Conservation (phyloP, 805 yeast genomes). For the Blastobotrys muscicola region DNA sequence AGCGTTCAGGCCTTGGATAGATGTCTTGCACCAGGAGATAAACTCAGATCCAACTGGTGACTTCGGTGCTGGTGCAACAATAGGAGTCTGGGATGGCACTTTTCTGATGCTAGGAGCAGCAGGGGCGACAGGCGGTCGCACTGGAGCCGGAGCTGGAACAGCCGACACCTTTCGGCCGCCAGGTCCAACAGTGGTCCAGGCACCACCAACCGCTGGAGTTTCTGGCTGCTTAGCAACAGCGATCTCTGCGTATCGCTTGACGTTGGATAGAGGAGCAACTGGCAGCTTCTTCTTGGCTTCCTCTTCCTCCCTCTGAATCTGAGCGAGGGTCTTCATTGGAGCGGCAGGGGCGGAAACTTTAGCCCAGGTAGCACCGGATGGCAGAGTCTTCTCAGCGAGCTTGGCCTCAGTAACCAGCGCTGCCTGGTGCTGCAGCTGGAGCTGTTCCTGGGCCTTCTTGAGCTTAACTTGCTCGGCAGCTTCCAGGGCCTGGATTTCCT, state of each 20-base stretch:
- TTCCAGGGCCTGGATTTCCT: conserved; percentile 27
- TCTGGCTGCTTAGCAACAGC: conserved; percentile 1
- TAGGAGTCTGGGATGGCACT: conserved; percentile 4
- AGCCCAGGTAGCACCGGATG: conserved; percentile 22
- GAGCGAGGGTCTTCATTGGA: conserved; percentile 27
- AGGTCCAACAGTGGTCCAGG: conserved; percentile 36
- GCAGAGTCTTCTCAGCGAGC: conserved; percentile 14
- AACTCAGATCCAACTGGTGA: conserved; percentile 23
- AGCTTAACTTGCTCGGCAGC: conserved; percentile 16
- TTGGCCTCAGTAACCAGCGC: conserved; percentile 5
- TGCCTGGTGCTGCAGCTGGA: conserved; percentile 6
- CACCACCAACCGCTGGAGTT: conserved; percentile 10
- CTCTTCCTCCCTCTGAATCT: conserved; percentile 32
- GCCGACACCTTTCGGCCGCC: conserved; percentile 57
- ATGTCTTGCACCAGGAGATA: conserved; percentile 31
- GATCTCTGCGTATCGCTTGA: conserved; percentile 5
- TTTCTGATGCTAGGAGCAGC: conserved; percentile 2
- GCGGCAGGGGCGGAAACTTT: conserved; percentile 14
- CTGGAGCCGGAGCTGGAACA: conserved; percentile 5
- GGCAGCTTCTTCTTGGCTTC: conserved; percentile 14
- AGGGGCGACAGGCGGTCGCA: conserved; percentile 7
- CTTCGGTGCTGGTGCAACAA: conserved; percentile 10
- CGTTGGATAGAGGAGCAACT: conserved; percentile 3
- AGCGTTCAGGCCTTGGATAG: conserved; percentile 46
- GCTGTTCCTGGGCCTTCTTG: conserved; percentile 11